phyloP scores from a whole-genome alignment of 768 basidiomycete species.

The Phlebiopsis flavidoalba region DNA sequence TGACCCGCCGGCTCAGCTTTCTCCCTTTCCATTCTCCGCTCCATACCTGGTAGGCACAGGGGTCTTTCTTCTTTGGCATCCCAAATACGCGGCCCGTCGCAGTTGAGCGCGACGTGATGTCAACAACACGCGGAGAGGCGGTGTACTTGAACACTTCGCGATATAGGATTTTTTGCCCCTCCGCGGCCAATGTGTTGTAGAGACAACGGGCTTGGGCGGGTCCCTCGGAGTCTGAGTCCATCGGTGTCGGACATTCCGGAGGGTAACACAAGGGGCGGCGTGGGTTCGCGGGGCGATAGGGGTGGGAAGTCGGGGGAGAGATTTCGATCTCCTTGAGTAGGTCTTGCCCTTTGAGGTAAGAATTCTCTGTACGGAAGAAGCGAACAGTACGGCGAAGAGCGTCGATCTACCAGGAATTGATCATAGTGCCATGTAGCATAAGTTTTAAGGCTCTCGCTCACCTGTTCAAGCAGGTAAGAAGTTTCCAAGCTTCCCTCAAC shows the following conservation, averaged over 20 bases:
- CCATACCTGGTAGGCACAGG: constrained; percentile 81
- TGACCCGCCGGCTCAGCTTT: constrained; percentile 62
- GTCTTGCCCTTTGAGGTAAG: constrained; percentile 90
- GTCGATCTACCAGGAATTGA: constrained; percentile 59
- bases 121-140: constrained; percentile 79
- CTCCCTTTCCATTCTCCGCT: constrained; percentile 74
- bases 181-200: constrained; percentile 65
- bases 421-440: not conserved
- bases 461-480: constrained; percentile 85
- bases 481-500: constrained; percentile 84
- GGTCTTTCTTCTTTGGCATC: constrained; percentile 68
- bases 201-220: constrained; percentile 38
- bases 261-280: constrained; percentile 27
- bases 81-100: constrained; percentile 53
- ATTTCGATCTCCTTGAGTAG: constrained; percentile 74
- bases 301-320: constrained; percentile 36
- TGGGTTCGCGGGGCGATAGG: constrained; percentile 49
- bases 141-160: constrained; percentile 87
- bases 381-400: constrained; percentile 87
- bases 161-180: constrained; percentile 83
- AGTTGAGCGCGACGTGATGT: constrained; percentile 63
- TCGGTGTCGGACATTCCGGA: constrained; percentile 45
- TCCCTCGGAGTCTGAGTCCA: constrained; percentile 49
- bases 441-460: constrained; percentile 21
- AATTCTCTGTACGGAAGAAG: constrained; percentile 91